phyloP scores from a whole-genome alignment of 2,329 filamentous ascomycete genomes.

The Aspergillus aculeatinus region DNA sequence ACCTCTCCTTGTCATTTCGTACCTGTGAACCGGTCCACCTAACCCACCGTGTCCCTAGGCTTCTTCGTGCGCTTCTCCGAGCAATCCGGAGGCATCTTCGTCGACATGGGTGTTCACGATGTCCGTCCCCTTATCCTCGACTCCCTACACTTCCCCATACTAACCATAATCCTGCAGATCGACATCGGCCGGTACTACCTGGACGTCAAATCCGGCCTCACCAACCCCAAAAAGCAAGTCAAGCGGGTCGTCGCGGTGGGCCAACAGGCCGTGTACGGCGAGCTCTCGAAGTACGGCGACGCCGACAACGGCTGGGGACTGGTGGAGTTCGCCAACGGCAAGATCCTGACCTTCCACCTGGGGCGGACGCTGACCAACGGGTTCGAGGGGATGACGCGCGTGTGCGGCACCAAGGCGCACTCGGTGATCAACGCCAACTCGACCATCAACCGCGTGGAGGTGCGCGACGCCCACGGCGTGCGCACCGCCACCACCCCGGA shows the following conservation, averaged over 20 bases:
- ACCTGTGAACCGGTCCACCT: no score
- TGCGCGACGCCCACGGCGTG: conserved; percentile 4
- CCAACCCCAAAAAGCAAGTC: conserved; percentile 11
- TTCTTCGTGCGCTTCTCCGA: conserved; percentile 36
- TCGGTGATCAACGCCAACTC: conserved; percentile 8
- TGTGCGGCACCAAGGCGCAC: conserved; percentile 38
- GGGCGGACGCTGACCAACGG: conserved; percentile 40
- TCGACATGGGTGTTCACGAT: conserved; percentile 35
- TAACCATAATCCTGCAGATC: conserved; percentile 1
- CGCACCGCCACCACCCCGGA: conserved; percentile 3
- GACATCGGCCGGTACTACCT: conserved; percentile 9
- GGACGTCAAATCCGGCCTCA: conserved; percentile 7
- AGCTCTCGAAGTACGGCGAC: conserved; percentile 10
- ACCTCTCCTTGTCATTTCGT: no score
- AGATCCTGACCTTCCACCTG: conserved; percentile 36
- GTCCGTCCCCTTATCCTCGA: conserved; percentile 24
- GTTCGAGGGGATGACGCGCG: conserved; percentile 34
- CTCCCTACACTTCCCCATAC: neutral
- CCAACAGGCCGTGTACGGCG: conserved; percentile 8
- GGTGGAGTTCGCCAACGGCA: conserved; percentile 41
- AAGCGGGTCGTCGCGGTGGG: conserved; percentile 11
- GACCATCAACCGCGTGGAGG: neutral
- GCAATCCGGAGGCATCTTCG: conserved; percentile 35
- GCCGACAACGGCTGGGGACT: conserved; percentile 31
- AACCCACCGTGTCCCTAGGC: conserved; percentile 12